phyloP scores from a whole-genome alignment of 352 stramenopile species.

The Saprolegnia parasitica region DNA sequence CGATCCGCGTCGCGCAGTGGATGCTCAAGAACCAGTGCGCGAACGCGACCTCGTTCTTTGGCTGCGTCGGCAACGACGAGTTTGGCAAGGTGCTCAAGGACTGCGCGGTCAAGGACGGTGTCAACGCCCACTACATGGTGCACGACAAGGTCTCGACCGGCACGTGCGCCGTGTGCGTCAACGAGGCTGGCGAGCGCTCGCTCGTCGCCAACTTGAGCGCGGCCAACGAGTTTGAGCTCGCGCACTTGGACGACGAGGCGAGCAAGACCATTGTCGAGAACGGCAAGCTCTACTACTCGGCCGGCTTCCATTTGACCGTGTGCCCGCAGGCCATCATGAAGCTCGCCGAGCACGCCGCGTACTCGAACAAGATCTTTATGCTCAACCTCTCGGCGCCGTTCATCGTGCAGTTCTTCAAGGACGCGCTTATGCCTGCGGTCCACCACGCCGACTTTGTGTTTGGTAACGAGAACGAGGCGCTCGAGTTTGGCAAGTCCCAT shows the following conservation, averaged over 20 bases:
- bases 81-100: conserved; percentile 91
- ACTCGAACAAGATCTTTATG: conserved; percentile 93
- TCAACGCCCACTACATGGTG: conserved; percentile 97
- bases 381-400: conserved; percentile 98
- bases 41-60: conserved; percentile 92
- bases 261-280: conserved; percentile 91
- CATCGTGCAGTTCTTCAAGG: conserved; percentile 97
- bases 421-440: conserved; percentile 91
- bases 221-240: conserved; percentile 97
- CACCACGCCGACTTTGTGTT: conserved; percentile 98
- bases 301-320: conserved; percentile 98
- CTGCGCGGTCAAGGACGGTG: conserved; percentile 91
- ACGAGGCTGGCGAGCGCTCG: conserved; percentile 91
- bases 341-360: conserved; percentile 89
- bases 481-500: conserved; percentile 89
- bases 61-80: conserved; percentile 94
- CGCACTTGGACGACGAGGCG: conserved; percentile 77
- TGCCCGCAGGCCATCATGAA: conserved; percentile 91
- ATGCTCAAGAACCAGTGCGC: conserved; percentile 91
- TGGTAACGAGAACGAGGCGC: conserved; percentile 98
- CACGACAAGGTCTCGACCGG: conserved; percentile 91
- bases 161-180: conserved; percentile 96
- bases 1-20: conserved; percentile 99
- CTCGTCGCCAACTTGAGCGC: conserved; percentile 97
- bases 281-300: conserved; percentile 95